Percentiles rank a stretch among this genome's conserved stretches.
phyloP scores from a whole-genome alignment of 495 filamentous ascomycete species.

The Parmelia sp. region DNA sequence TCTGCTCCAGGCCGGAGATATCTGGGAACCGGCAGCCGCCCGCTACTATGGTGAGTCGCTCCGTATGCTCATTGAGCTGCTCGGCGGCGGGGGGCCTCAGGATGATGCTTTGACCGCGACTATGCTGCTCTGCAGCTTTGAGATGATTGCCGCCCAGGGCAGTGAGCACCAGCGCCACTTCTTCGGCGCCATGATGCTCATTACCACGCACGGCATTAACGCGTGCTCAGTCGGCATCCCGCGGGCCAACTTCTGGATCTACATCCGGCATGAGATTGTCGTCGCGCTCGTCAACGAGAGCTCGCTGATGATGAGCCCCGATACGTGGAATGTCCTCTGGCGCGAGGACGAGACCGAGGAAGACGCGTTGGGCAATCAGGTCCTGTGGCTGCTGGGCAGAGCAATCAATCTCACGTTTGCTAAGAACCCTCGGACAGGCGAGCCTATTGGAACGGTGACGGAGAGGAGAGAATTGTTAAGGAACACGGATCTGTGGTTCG shows the following conservation, averaged over 20 bases:
- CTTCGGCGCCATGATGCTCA: neutral
- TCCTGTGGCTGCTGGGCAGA: neutral
- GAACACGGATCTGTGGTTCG: neutral
- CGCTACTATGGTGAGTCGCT: neutral
- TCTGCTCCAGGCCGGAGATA: neutral
- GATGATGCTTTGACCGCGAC: neutral
- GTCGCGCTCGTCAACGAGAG: neutral
- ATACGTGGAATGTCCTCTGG: neutral
- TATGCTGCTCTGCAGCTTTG: neutral
- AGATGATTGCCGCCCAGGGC: neutral
- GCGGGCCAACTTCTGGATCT: neutral
- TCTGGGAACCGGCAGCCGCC: neutral
- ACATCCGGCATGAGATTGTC: neutral
- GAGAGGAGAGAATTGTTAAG: neutral
- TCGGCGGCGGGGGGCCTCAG: neutral
- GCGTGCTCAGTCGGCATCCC: neutral
- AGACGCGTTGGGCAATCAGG: neutral
- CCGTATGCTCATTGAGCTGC: neutral
- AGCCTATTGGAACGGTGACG: neutral
- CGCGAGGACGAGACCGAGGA: neutral
- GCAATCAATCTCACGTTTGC: neutral
- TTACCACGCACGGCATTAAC: neutral
- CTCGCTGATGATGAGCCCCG: neutral
- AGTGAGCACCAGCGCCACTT: neutral
- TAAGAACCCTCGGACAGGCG: neutral